Percentiles rank a stretch among this genome's conserved stretches.
phyloP scores from a whole-genome alignment of 768 basidiomycete genomes.

The Tulasnella sp. region DNA sequence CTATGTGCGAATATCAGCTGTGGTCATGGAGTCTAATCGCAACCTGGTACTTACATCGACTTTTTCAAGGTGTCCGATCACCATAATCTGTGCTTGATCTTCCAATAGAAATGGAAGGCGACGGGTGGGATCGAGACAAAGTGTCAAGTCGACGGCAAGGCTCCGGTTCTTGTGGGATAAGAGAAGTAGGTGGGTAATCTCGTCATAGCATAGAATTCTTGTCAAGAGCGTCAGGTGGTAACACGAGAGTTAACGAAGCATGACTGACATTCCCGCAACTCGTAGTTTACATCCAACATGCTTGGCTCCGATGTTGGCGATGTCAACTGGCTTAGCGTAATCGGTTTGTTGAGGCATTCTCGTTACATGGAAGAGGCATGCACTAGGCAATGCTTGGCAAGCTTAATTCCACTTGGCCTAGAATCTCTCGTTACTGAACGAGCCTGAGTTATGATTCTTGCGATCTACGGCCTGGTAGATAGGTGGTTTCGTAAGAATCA shows the following conservation, averaged over 20 bases:
- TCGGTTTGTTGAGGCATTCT: conserved; percentile 13
- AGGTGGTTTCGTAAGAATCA: no score
- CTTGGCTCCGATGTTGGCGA: neutral
- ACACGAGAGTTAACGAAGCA: no score
- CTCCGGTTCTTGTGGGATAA: neutral
- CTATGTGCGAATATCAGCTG: neutral
- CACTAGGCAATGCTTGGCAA: neutral
- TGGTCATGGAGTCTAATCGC: neutral
- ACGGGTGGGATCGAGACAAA: neutral
- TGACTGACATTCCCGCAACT: conserved; percentile 6
- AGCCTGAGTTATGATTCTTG: no score
- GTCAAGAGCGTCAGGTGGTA: neutral
- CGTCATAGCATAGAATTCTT: conserved; percentile 11
- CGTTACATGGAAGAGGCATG: neutral
- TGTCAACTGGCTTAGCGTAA: conserved; percentile 1
- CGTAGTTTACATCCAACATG: conserved; percentile 9
- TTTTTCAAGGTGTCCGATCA: conserved; percentile 2
- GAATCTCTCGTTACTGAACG: no score
- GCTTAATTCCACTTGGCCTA: no score
- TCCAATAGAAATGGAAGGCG: neutral
- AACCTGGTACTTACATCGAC: neutral
- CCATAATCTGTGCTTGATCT: conserved; percentile 12
- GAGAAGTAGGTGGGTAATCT: neutral
- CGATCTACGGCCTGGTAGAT: no score
- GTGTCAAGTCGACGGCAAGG: neutral